A percentile compares a stretch with the other conserved stretches of the same genome.
phyloP scores from a whole-genome alignment of 768 basidiomycete genomes.

The Pleurotus tuoliensis region DNA sequence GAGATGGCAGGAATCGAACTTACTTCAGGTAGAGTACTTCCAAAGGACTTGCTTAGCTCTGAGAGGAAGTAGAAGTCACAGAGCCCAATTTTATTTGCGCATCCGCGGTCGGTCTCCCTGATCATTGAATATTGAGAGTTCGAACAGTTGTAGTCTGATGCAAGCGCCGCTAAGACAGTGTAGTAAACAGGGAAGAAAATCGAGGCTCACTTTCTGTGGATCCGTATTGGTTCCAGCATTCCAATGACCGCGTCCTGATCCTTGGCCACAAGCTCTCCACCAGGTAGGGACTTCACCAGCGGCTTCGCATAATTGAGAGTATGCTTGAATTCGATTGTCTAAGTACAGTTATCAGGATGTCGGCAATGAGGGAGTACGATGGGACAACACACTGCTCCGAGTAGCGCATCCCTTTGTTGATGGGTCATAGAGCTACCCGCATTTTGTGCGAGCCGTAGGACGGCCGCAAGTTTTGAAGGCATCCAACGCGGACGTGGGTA shows the following conservation, averaged over 20 bases:
- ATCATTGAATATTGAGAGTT: conserved; percentile 41
- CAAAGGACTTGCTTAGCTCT: conserved; percentile 2
- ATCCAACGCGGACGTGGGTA: conserved; percentile 55
- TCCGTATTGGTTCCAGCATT: conserved; percentile 61
- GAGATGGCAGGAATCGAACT: background rate
- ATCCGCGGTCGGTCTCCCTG: conserved; percentile 27
- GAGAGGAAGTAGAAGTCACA: conserved; percentile 66
- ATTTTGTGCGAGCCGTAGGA: conserved; percentile 60
- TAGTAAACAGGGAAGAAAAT: too few species aligned
- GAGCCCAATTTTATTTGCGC: conserved; percentile 68
- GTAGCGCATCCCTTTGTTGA: conserved; percentile 60
- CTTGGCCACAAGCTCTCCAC: conserved; percentile 64
- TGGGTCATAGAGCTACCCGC: conserved; percentile 49
- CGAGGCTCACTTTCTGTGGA: conserved; percentile 53
- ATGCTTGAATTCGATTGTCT: conserved; percentile 74
- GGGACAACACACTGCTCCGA: conserved; percentile 51
- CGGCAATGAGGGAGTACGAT: background rate
- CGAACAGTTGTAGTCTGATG: conserved; percentile 49
- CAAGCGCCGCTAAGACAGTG: too few species aligned
- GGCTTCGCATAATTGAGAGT: conserved; percentile 56
- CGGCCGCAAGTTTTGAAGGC: conserved; percentile 53
- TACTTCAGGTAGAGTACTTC: too few species aligned
- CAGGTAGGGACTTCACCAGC: conserved; percentile 53
- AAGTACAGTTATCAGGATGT: background rate
- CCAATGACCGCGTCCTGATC: conserved; percentile 70